Base-by-base conservation (phyloP, 192 early-diverging fungal genomes). In the Spizellomyces sp. region DNA sequence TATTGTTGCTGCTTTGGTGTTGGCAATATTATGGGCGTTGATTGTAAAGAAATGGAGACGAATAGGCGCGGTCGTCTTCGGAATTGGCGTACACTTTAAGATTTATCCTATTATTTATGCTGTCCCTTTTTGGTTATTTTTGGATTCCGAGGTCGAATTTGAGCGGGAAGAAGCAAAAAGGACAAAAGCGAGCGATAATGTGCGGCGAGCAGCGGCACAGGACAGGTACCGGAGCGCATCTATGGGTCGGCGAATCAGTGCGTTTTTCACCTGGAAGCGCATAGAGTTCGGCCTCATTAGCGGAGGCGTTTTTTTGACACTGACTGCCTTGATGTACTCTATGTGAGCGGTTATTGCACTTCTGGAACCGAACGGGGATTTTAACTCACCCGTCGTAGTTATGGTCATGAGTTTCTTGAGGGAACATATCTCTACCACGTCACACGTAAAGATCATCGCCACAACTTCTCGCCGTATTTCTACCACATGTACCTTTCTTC, bases 401-500 rank as follows among this genome's bases (percentile, higher is more conserved):
- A 98, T 68, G 94, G 93, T 19, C 56, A 82, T 58, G 91, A 93
- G 65, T 98, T 98, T 75, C 58, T 99, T 43, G 78, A 95, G 43
- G 89, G 98, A 66, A 95, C 95, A 0, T 98, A 94, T 71, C 65
- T 97, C 44, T 99, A 98, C 70, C 98, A 99, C 77, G 74, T 98
- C 52, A 92, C 88, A 0, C 91, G 98, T 71, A 94, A 94, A 77
- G 98, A 99, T 79, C 98, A 98, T 69, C 91, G 98, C 5, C 98
- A 99, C 83, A 99, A 99, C 81, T 99, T 97, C 76, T 98, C 96
- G 1, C 74, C 92, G 54, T 99, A 96, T 87, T 99, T 96, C 67
- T 94, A 97, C 69, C 89, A 94, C 48, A 93, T 99, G 44, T 99
- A 98, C 64, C 82, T 99, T 27, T 54, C 50, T n/a, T 54, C 50